Base-by-base conservation (phyloP, 2,329 filamentous ascomycete species). In the Polytolypa hystricis region DNA sequence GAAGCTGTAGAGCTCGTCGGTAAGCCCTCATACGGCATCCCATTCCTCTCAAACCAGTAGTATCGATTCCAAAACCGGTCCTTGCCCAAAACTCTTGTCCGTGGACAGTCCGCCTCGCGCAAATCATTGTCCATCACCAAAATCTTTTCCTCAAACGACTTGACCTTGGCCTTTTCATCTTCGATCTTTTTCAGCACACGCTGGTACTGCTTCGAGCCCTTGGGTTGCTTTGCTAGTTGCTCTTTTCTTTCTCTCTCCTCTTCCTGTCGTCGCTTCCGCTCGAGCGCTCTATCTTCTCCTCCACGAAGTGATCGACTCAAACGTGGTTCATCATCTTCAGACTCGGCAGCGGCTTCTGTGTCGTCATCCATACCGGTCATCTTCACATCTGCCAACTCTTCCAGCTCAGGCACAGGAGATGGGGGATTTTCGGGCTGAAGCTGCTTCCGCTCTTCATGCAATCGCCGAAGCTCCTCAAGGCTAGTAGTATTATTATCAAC, bases 11-110 rank as follows among this genome's bases (percentile, higher is more conserved):
- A 95, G 58, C 85, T 93, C 45, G 74, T 76, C 0, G 87, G 87
- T 38, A 95, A 70, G 4, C 91, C 91, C 20, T 73, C 85, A 52
- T 89, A 94, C 0, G 91, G 91, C 87, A 96, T 96, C 16, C 87
- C 91, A 53, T 96, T 98, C 44, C 89, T 81, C 62, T 98, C 91
- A 57, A 96, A 95, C 89, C 91, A 98, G 68, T 93, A 96, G 61
- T 96, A 98, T 37, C 89, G 77, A 60, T 98, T 96, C 78, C 89
- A 94, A 68, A 94, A 98, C 30, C 91, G 78, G 61, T 98, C 91
- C 57, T 91, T 89, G 42, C 91, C 91, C 17, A 98, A 70, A 12
- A 89, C 78, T 44, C 84, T 79, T 12, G 87, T 94, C 43, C 91
- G 80, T 23, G 87, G 84, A 50, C 89, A 94, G 58, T 95, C 84